Evolutionary conservation across 345 rosid genomes (phyloP).

Genomic region (Bruguiera parviflora): DNA sequence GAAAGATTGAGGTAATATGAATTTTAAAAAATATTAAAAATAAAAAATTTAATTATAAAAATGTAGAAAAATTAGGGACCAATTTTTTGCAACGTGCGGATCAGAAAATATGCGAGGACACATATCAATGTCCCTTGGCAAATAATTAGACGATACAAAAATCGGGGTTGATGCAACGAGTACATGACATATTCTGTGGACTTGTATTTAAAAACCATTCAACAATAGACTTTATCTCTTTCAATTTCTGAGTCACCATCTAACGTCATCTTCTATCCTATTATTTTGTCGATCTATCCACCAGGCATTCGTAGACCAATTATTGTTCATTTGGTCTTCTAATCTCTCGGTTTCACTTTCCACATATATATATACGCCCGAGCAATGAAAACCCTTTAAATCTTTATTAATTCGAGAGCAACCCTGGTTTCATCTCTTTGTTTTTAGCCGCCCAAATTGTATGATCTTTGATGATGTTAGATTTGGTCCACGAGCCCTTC

Average conservation of each 20-base stretch:
- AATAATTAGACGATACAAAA: too few species aligned
- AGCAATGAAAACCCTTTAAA: not conserved
- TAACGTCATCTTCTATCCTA: not conserved
- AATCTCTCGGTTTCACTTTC: too few species aligned
- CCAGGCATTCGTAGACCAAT: not conserved
- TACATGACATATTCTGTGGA: not conserved
- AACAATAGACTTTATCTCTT: not conserved
- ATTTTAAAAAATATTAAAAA: too few species aligned
- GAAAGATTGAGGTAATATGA: too few species aligned
- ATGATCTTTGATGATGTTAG: not conserved
- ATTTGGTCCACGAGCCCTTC: not conserved
- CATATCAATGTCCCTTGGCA: too few species aligned
- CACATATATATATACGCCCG: too few species aligned
- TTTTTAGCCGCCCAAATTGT: not conserved
- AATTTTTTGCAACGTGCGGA: too few species aligned
- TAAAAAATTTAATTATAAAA: too few species aligned
- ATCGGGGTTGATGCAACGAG: too few species aligned
- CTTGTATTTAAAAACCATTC: not conserved
- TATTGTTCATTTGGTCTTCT: not conserved
- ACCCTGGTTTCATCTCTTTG: not conserved
- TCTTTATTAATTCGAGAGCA: not conserved
- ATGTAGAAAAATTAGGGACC: too few species aligned
- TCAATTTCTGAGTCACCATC: slow-evolving; percentile 5
- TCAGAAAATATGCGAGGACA: too few species aligned
- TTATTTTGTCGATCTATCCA: not conserved